phyloP scores from a whole-genome alignment of 1,284 basidiomycete genomes.

The Tausonia pullulans region DNA sequence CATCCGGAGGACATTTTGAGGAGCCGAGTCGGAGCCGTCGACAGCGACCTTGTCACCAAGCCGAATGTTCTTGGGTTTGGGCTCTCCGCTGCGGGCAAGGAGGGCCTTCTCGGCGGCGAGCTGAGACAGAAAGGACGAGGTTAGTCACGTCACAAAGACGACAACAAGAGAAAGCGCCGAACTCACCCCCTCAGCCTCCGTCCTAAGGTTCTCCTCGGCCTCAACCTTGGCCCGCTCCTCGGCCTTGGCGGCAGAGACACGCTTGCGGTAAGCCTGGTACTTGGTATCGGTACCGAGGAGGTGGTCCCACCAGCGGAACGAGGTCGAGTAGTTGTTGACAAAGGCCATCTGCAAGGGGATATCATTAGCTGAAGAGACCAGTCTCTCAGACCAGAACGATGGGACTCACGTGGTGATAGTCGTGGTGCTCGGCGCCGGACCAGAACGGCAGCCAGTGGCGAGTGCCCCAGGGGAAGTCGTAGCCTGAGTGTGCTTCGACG shows the following conservation, averaged over 20 bases:
- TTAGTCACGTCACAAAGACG: no score
- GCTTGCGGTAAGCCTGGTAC: conserved; percentile 63
- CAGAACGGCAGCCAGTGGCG: conserved; percentile 92
- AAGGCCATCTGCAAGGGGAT: neutral
- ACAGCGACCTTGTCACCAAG: conserved; percentile 8
- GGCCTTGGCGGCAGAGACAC: conserved; percentile 45
- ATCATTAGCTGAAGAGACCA: neutral
- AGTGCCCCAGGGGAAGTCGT: conserved; percentile 97
- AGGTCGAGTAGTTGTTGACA: conserved; percentile 64
- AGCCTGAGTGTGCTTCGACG: conserved; percentile 92
- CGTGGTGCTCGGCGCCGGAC: conserved; percentile 98
- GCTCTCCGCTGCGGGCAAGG: conserved; percentile 9
- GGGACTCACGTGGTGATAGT: conserved; percentile 77
- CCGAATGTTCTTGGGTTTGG: conserved; percentile 5
- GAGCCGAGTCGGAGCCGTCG: conserved; percentile 7
- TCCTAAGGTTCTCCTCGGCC: conserved; percentile 40
- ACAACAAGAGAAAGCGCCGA: no score
- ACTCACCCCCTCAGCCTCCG: conserved; percentile 36
- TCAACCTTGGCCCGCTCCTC: conserved; percentile 33
- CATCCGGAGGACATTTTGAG: conserved; percentile 7
- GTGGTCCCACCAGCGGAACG: conserved; percentile 84
- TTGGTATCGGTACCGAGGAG: conserved; percentile 76
- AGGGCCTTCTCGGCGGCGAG: conserved; percentile 14
- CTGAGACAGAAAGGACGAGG: neutral
- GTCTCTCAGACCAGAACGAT: neutral